Evolutionary conservation across 495 filamentous ascomycete genomes (phyloP).

Genomic region (Thozetella sp.): DNA sequence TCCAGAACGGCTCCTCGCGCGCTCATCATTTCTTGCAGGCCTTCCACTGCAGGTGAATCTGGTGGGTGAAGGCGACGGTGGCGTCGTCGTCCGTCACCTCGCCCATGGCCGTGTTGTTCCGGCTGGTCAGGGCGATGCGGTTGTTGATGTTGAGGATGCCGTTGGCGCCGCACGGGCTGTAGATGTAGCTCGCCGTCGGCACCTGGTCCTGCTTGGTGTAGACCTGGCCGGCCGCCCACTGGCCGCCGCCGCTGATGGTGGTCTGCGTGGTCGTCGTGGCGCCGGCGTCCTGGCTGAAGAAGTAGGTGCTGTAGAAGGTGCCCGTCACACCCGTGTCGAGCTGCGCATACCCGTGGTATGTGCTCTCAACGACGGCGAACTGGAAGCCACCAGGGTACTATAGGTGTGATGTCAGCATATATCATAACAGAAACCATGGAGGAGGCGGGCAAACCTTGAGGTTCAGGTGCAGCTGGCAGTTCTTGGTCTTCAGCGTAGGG

Average conservation of each 20-base stretch:
- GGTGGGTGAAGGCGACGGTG: constrained; percentile 56
- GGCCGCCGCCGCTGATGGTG: constrained; percentile 45
- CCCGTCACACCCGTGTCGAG: constrained; percentile 56
- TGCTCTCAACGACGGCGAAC: constrained; percentile 54
- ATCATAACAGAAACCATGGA: background rate
- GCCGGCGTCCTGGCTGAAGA: constrained; percentile 51
- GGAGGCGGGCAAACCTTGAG: constrained; percentile 30
- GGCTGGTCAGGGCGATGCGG: constrained; percentile 52
- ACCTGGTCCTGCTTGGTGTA: constrained; percentile 60
- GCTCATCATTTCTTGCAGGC: constrained; percentile 32
- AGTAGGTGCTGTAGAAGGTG: constrained; percentile 58
- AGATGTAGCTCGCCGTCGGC: constrained; percentile 54
- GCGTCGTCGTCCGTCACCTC: constrained; percentile 58
- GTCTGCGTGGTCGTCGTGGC: constrained; percentile 53
- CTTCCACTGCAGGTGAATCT: constrained; percentile 54
- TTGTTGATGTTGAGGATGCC: constrained; percentile 64
- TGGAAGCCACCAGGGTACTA: constrained; percentile 60
- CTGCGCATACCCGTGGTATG: constrained; percentile 59
- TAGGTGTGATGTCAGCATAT: background rate
- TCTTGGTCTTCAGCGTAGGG: constrained; percentile 48
- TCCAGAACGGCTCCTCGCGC: background rate
- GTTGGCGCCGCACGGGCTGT: constrained; percentile 55
- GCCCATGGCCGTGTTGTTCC: constrained; percentile 41
- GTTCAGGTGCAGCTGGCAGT: constrained; percentile 61
- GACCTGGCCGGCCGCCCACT: constrained; percentile 48